Base-by-base conservation (phyloP, 345 rosid species). In the Salix brachista region DNA sequence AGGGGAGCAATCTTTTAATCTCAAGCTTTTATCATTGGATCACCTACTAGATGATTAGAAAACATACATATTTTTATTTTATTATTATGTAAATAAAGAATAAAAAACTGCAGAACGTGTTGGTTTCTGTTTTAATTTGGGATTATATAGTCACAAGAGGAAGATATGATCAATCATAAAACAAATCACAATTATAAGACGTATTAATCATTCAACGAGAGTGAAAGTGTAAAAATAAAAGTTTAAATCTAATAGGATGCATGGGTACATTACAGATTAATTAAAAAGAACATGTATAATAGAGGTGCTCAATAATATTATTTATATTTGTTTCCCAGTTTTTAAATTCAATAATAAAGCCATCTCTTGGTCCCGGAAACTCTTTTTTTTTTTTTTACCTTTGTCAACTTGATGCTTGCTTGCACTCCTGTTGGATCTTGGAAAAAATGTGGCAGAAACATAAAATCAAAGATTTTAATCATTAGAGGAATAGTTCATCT, bases 91-190 rank as follows among this genome's bases (percentile, higher is more conserved):
- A 73, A 9, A 16, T 3, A 26, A 23, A 23, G 25, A 62, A 41
- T 54, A 9, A 62, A 73, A n/a, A 36, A 25, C 26, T 61, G 25
- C 23, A 61, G 67, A 73, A 60, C 26, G 17, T 39, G 56, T 25
- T 14, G n/a, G 12, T 11, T 54, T 56, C 17, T 56, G 48, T 34
- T 30, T 37, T 37, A 4, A 56, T 72, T 56, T 34, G 23, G 32
- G 16, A 10, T 13, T 56, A 12, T 25, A 58, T 14, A 58, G 41
- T 70, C 11, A 9, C 13, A 8, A 25, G 9, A 73, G 1, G 37
- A 73, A 73, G 52, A 73, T 39, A 61, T 36, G 37, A 36, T 8
- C 68, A 72, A 37, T 72, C 42, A 72, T 37, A 58, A 37, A 48
- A 39, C 65, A 72, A 44, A 65, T 6, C 21, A 18, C 70, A 30